phyloP scores from a whole-genome alignment of 2,329 filamentous ascomycete species.

The Aspergillus pseudonomiae region DNA sequence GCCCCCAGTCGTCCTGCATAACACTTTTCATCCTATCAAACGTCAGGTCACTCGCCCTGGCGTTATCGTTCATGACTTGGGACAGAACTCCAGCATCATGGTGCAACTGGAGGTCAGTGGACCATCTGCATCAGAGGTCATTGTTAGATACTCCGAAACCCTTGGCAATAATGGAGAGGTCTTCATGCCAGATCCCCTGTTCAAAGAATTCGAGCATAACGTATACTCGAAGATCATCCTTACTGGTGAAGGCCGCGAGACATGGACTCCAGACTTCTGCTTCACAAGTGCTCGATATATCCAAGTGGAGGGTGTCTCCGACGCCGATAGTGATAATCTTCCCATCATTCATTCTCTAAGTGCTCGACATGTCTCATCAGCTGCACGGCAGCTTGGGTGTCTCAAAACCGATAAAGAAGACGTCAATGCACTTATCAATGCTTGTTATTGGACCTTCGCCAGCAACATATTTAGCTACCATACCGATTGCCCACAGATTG shows the following conservation, averaged over 20 bases:
- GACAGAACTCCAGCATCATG: slow-evolving; percentile 27
- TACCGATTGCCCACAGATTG: slow-evolving; percentile 52
- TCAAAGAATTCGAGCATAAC: slow-evolving; percentile 28
- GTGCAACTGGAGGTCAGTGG: slow-evolving; percentile 21
- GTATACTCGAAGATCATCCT: slow-evolving; percentile 25
- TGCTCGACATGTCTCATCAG: slow-evolving; percentile 27
- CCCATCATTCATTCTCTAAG: slow-evolving; percentile 22
- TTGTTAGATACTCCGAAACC: slow-evolving; percentile 24
- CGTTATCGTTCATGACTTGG: slow-evolving; percentile 24
- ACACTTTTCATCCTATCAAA: slow-evolving; percentile 23
- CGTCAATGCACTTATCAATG: slow-evolving; percentile 34
- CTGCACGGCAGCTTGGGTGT: slow-evolving; percentile 22
- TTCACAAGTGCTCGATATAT: slow-evolving; percentile 30
- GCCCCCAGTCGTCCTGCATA: slow-evolving; percentile 26
- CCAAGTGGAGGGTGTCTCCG: slow-evolving; percentile 25
- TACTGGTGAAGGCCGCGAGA: slow-evolving; percentile 21
- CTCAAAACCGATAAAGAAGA: slow-evolving; percentile 28
- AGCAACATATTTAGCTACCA: slow-evolving; percentile 52
- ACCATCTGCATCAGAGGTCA: slow-evolving; percentile 19
- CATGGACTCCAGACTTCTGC: slow-evolving; percentile 28
- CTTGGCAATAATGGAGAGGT: slow-evolving; percentile 22
- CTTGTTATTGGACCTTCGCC: slow-evolving; percentile 50
- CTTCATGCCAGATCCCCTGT: slow-evolving; percentile 29
- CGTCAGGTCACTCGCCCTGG: slow-evolving; percentile 15
- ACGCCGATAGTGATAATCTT: slow-evolving; percentile 10